Conservation (phyloP, 257 asterid genomes). For the Hygrophila difformis region DNA sequence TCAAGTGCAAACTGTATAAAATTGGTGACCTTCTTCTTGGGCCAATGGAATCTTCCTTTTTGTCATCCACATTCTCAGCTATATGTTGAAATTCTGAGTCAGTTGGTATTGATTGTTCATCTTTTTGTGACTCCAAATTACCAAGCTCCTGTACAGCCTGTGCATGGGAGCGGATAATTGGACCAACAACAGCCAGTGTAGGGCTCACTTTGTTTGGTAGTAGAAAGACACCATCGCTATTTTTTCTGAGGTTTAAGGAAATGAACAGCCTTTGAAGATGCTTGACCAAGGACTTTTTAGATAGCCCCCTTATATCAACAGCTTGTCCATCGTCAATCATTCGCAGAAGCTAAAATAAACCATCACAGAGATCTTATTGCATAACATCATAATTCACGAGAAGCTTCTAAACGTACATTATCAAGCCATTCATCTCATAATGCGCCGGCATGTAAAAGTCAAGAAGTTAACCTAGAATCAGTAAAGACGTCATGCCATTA, state of each 20-base stretch:
- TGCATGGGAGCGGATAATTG: conserved; percentile 39
- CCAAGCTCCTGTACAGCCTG: conserved; percentile 35
- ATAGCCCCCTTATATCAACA: conserved; percentile 85
- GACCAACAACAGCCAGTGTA: conserved; percentile 66
- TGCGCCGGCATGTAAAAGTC: not conserved
- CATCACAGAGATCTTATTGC: too few species aligned
- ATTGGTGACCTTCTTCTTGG: conserved; percentile 36
- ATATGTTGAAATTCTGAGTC: conserved; percentile 24
- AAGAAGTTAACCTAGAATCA: not conserved
- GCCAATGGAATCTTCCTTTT: conserved; percentile 37
- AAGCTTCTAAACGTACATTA: not conserved
- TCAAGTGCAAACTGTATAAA: not conserved
- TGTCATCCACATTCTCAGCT: conserved; percentile 27
- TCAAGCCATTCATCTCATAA: too few species aligned
- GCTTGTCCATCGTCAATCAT: conserved; percentile 98
- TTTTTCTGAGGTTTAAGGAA: conserved; percentile 66
- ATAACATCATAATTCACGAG: conserved; percentile 17
- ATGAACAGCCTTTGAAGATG: conserved; percentile 63
- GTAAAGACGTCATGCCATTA: conserved; percentile 1
- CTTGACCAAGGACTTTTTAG: conserved; percentile 71
- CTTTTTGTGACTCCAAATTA: conserved; percentile 22
- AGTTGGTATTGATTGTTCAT: conserved; percentile 28
- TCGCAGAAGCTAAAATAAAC: conserved; percentile 60
- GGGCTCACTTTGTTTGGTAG: conserved; percentile 56
- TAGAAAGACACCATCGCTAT: conserved; percentile 50